phyloP scores from a whole-genome alignment of 805 yeast genomes.

The Zygotorulaspora florentina region DNA sequence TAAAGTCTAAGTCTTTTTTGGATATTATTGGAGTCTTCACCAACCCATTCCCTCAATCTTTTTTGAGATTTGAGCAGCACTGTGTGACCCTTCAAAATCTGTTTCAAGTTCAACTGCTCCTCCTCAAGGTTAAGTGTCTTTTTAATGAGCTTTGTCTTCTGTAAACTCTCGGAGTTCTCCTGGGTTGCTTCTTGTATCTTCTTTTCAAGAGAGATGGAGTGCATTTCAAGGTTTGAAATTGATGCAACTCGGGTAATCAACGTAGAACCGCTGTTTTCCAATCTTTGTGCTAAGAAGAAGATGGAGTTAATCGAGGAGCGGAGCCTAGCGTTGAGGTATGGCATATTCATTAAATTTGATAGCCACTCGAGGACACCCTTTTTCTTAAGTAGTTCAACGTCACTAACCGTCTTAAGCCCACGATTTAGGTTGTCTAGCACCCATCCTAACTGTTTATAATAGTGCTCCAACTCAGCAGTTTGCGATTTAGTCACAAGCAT shows the following conservation, averaged over 20 bases:
- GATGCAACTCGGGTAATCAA: conserved; percentile 57
- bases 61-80: conserved; percentile 43
- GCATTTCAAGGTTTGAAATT: conserved; percentile 38
- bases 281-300: conserved; percentile 44
- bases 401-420: conserved; percentile 47
- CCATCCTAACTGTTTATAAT: conserved; percentile 64
- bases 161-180: conserved; percentile 10
- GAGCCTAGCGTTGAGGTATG: conserved; percentile 42
- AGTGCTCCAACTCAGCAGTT: conserved; percentile 41
- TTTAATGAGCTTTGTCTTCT: conserved; percentile 18
- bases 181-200: conserved; percentile 11
- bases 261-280: conserved; percentile 55
- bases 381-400: conserved; percentile 49
- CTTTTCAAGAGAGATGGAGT: conserved; percentile 10
- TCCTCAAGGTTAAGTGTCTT: conserved; percentile 42
- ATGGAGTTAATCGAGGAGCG: conserved; percentile 41
- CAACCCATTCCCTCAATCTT: conserved; percentile 60
- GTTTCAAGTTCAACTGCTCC: conserved; percentile 38
- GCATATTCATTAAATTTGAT: conserved; percentile 50
- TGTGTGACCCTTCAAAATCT: conserved; percentile 22
- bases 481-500: conserved; percentile 8
- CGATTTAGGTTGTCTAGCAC: conserved; percentile 45
- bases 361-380: conserved; percentile 66
- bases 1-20: conserved; percentile 40
- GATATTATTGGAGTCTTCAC: conserved; percentile 44